Evolutionary conservation across 2,329 filamentous ascomycete species (phyloP), one percentile per base, ranked within the genome.

Genomic region (Pseudocercospora fijiensis): DNA sequence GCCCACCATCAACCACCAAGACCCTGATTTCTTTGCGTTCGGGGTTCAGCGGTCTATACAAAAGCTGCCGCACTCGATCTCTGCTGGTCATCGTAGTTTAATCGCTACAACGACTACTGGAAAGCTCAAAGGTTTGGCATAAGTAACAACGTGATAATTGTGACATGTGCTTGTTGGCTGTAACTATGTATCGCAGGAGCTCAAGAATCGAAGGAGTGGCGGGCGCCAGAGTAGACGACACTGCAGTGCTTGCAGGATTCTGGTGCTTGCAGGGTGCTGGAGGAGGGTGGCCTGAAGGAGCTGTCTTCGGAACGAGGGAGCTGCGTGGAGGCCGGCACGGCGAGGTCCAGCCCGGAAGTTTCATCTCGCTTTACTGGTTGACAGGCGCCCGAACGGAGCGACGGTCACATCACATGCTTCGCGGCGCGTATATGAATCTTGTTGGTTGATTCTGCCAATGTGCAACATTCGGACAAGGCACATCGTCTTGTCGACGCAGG

Each of bases 21-120:
- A 58, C 56, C 33, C 56, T 33, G 26, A 58, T 45, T 45, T 58
- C 56, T 27, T 58, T 58, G 37, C 30, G 30, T 10, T 58, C 37
- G n/a, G 20, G 9, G 22, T 41, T 26, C 30, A 58, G 37, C 22
- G 56, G 56, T n/a, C 22, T 33, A 26, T 58, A 58, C 22, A 45
- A 22, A 11, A 49, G 45, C 45, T 49, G 45, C 18, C 45, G 45
- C 20, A 24, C 18, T 24, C n/a, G 45, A 49, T 49, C 45, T 49
- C 45, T 49, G 45, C 45, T 49, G 18, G 45, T 49, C 45, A 49
- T 49, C 22, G 45, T 49, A 6, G 7, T 24, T 3, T 24, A 49
- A 18, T 49, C 45, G 45, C 45, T 24, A 49, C 5, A 49, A 20
- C 18, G 18, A 49, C 18, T 49, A 9, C 45, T 20, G 22, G 7